Conservation (phyloP, 176 grass and related monocot species). For the Oryza nivara region DNA sequence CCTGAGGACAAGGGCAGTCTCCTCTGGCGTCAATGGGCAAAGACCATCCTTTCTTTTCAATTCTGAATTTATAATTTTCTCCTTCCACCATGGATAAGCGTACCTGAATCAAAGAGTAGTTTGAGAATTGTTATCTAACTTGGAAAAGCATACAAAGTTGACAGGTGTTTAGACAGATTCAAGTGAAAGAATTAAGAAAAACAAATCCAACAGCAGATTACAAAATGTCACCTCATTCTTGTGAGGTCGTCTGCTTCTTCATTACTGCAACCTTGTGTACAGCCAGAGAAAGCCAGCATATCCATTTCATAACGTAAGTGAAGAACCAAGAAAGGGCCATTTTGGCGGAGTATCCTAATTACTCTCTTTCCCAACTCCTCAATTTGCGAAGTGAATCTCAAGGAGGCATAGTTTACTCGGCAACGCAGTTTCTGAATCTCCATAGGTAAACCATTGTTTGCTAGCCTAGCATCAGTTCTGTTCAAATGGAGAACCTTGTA, state of each 20-base stretch:
- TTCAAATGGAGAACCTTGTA: slow-evolving; percentile 82
- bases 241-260: slow-evolving; percentile 80
- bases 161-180: neutral
- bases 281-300: slow-evolving; percentile 98
- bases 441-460: slow-evolving; percentile 81
- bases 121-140: neutral
- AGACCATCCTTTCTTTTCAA: slow-evolving; percentile 88
- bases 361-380: slow-evolving; percentile 79
- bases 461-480: slow-evolving; percentile 90
- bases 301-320: slow-evolving; percentile 98
- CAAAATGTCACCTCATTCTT: slow-evolving; percentile 74
- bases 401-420: slow-evolving; percentile 79
- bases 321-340: slow-evolving; percentile 92
- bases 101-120: slow-evolving; percentile 62
- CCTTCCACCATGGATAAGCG: slow-evolving; percentile 98
- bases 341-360: slow-evolving; percentile 74
- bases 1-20: slow-evolving; percentile 80
- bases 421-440: slow-evolving; percentile 87
- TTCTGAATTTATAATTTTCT: slow-evolving; percentile 85
- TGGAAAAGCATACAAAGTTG: neutral
- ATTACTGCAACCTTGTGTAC: slow-evolving; percentile 87
- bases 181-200: neutral
- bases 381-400: slow-evolving; percentile 87
- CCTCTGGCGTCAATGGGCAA: slow-evolving; percentile 92
- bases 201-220: neutral